These are phyloP conservation scores for Verticillium klebahnii DNA, from an alignment of 2,329 filamentous ascomycete genomes.

Conservation along the genomic window DNA sequence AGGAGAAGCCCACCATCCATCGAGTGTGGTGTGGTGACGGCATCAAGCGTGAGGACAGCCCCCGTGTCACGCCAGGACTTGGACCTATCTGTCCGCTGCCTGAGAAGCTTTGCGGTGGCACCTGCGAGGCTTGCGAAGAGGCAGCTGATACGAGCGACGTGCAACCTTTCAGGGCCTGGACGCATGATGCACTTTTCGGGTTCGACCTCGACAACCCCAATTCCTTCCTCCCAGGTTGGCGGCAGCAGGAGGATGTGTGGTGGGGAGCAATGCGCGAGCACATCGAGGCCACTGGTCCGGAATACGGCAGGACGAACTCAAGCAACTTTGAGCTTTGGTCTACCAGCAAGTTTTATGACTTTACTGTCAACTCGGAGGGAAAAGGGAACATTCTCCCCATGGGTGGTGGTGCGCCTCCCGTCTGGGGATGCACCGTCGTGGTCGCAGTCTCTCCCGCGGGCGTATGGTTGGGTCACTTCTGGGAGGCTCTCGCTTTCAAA, in stretches of 20 bases:
- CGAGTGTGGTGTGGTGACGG: not conserved
- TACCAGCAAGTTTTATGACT: not conserved
- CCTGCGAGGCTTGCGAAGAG: not conserved
- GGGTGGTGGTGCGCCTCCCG: slow-evolving; percentile 2
- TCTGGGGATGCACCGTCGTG: slow-evolving; percentile 6
- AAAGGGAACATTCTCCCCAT: not conserved
- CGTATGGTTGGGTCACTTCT: slow-evolving; percentile 4
- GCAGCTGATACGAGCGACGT: not conserved
- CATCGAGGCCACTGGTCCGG: not conserved
- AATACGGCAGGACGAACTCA: not conserved
- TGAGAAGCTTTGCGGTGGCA: not conserved
- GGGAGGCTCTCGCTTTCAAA: slow-evolving; percentile 3
- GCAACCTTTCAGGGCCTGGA: not conserved
- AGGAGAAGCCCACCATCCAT: not conserved
- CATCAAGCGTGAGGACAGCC: not conserved
- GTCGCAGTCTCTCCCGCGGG: slow-evolving; percentile 1
- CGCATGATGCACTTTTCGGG: not conserved
- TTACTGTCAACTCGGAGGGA: not conserved
- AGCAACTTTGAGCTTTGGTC: not conserved
- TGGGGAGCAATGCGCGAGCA: not conserved
- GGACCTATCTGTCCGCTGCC: not conserved
- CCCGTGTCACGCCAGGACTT: not conserved
- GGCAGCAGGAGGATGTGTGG: not conserved
- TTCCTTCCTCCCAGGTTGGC: not conserved
- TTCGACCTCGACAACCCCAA: not conserved